Base-by-base conservation (phyloP, 2,329 filamentous ascomycete genomes). In the Scedosporium aurantiacum region DNA sequence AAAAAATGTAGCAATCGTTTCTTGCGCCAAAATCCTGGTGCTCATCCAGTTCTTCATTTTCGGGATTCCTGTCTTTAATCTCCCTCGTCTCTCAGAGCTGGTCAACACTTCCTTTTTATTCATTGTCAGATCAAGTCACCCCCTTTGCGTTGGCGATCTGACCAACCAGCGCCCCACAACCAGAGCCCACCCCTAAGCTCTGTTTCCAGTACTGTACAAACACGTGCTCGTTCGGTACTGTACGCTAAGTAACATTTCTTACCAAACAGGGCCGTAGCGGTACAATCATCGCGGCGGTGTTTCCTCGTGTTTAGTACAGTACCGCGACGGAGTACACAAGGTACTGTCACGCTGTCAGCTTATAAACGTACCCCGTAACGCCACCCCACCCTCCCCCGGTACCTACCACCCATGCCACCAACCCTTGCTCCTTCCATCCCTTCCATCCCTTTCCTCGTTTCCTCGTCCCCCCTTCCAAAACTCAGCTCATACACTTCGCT, bases 401-500 rank as follows among this genome's bases (percentile, higher is more conserved):
- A 50, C 58, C 58, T 54, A 25, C 58, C 41, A 60, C 23, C 58
- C 43, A 54, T 54, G 50, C 23, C 50, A 54, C 50, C 50, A 18
- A 54, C 27, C 25, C 55, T 57, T 57, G 58, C 32, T 40, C 58
- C 12, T 62, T 61, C 40, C 40, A 40, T 54, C 47, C 28, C 32
- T 28, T 60, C 58, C 58, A 37, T 52, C 58, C 58, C 58, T 37
- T 28, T 50, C 58, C 58, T 21, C 32, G 32, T 37, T 37, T 37
- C 32, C 32, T 37, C 32, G 32, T 37, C 10, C 32, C 32, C n/a
- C 25, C 41, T 41, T 40, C 58, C 43, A 41, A 50, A 50, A 52
- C 58, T 60, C 58, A 52, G 58, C 58, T 43, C 58, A 60, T 50
- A 28, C 58, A 60, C 55, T 62, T 63, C 61, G 62, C 63, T 62